Evolutionary conservation across 140 eudicot genomes (phyloP), one percentile per base, ranked within the genome.

Genomic region (Flaveria floridana): DNA sequence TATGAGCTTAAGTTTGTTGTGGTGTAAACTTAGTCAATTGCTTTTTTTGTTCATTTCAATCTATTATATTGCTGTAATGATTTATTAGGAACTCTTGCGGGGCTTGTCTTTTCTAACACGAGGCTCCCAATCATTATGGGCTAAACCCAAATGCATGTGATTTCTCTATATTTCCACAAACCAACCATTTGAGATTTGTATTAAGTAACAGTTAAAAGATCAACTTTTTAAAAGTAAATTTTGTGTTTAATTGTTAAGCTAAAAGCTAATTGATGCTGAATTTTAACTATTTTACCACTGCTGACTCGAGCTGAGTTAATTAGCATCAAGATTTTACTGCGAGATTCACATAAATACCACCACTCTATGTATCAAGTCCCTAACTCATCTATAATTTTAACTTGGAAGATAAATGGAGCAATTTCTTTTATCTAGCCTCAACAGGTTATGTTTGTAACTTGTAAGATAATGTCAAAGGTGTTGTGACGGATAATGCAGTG

Each of bases 31-130:
- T 28, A 5, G 44, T 1, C 39, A 28, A 62, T 1, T 28, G 63
- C 48, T 1, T 77, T 59, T 70, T 14, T 72, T 61, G 44, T 52
- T 71, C 51, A 63, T 39, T 72, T 11, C 20, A 72, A 37, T 72
- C 16, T 52, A 9, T 34, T 23, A 11, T 9, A 20, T 46, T 41
- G 55, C 28, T 21, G 73, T 42, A 50, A 7, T 59, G 59, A 73
- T 42, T 21, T 44, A 44, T 15, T 41, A 58, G n/a, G 53, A 73
- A 39, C 10, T 58, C 69, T 57, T 41, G 0, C 1, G 57, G 15
- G 68, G 30, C 42, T 37, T 72, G 67, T 4, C 41, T 21, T 57
- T 41, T 56, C 18, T 18, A 57, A 68, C 58, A 58, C 3, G 6
- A 47, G 14, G 68, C 50, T 57, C 69, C 58, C 46, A 73, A 9